Conservation (phyloP, 75 land plant genomes). For the Cryptomeria japonica region DNA sequence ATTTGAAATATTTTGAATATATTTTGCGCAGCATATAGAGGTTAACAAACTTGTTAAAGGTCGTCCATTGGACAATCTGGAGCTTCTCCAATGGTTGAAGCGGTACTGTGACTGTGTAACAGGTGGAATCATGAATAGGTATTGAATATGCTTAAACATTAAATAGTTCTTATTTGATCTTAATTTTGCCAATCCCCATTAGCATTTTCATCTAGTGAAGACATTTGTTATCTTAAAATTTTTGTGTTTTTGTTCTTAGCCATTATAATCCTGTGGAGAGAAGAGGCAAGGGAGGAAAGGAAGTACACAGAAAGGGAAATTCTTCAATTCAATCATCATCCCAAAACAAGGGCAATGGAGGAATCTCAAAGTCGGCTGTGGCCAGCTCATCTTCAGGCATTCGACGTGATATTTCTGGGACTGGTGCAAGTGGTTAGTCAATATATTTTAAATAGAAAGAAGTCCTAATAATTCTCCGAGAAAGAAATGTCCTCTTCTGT, state of each 20-base stretch:
- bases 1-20: conserved; percentile 66
- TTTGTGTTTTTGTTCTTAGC: conserved; percentile 15
- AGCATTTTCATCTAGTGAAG: not conserved
- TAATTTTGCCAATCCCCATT: not conserved
- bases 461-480: not conserved
- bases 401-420: conserved; percentile 23
- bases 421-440: conserved; percentile 9
- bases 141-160: not conserved
- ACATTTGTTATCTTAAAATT: not conserved
- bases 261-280: conserved; percentile 78
- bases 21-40: conserved; percentile 55
- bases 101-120: conserved; percentile 74
- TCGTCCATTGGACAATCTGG: conserved; percentile 74
- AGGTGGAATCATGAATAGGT: conserved; percentile 62
- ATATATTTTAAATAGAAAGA: conserved; percentile 3
- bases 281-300: conserved; percentile 63
- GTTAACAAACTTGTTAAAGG: conserved; percentile 78
- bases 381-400: conserved; percentile 24
- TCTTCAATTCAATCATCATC: conserved; percentile 17
- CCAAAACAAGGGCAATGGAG: conserved; percentile 10
- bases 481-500: not conserved
- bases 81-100: conserved; percentile 80
- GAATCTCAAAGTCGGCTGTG: conserved; percentile 37
- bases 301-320: conserved; percentile 21
- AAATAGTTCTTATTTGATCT: not conserved